Evolutionary conservation across 2,329 filamentous ascomycete genomes (phyloP).

Genomic region (Fusarium sp.): DNA sequence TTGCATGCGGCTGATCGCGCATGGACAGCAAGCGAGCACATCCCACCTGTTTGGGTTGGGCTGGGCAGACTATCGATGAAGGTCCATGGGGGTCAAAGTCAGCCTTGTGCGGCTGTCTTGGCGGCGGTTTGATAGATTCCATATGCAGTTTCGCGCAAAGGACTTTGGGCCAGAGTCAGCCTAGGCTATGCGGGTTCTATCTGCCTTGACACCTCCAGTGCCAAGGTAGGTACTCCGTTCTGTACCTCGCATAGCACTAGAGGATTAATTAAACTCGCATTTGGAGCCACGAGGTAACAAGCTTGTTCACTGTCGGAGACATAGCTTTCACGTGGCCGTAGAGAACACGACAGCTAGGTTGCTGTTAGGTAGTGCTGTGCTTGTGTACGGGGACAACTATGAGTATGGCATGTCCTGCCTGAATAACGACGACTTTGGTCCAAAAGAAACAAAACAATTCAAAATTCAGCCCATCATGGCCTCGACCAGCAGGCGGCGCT

Average conservation of each 20-base stretch:
- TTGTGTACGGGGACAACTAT: background rate
- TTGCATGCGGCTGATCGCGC: conserved; percentile 1
- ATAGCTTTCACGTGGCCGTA: background rate
- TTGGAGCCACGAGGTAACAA: background rate
- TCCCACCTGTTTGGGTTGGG: background rate
- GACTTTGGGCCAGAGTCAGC: background rate
- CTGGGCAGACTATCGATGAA: background rate
- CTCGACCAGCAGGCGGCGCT: background rate
- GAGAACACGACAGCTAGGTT: background rate
- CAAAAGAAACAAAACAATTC: background rate
- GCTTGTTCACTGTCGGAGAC: background rate
- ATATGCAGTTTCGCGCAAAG: background rate
- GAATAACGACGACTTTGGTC: background rate
- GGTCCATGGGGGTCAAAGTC: background rate
- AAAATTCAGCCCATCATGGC: background rate
- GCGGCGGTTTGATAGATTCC: background rate
- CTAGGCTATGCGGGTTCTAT: background rate
- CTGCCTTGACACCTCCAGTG: background rate
- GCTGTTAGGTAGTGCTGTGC: background rate
- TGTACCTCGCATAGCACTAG: background rate
- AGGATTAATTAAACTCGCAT: background rate
- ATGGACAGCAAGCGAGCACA: background rate
- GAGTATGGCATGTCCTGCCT: background rate
- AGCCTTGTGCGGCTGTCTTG: conserved; percentile 4
- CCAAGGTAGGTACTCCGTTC: background rate